Evolutionary conservation across 371 early-diverging fungal species (phyloP), one percentile per base, ranked within the genome.

Genomic region (Zychaea mexicana): DNA sequence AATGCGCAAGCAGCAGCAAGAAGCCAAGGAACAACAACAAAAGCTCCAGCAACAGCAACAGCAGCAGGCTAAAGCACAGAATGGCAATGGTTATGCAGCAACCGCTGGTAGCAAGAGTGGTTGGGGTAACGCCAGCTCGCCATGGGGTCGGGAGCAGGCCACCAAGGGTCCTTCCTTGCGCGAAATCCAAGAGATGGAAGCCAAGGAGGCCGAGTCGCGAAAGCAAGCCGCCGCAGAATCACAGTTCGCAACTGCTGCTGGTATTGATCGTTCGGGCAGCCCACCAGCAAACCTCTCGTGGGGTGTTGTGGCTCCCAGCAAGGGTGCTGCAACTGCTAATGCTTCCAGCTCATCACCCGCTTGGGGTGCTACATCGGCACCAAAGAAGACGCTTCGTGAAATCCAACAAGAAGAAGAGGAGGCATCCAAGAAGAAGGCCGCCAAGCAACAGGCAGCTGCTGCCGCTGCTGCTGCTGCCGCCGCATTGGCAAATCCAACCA

Each of bases 391-490:
- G 1, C 67, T 92, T 26, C 75, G 87, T 60, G 90, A 92, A 71
- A 92, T 92, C 56, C 92, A 92, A 69, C 79, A 86, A 61, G 92
- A 92, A 63, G 92, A 92, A 57, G 91, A 90, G 60, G 88, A 83
- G 8, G 78, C 73, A 9, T 72, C 74, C 71, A 81, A 76, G 65
- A 79, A 78, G 57, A 76, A 71, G 45, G 72, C 77, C 10, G 75
- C 77, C 59, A 77, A 76, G 56, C 73, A 73, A 24, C 69, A 69
- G 52, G 60, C 57, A 15, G 63, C 68, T 10, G 61, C 65, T 28
- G 27, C 62, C 15, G 63, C 52, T 57, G 61, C 65, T 28, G 27
- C 62, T 17, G 63, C 52, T 57, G 70, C 56, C 13, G 55, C 67
- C 5, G 68, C 71, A 5, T 58, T 47, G 38, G 62, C 66, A n/a